Base-by-base conservation (phyloP, 495 filamentous ascomycete genomes). In the Penicillium maclennaniae region DNA sequence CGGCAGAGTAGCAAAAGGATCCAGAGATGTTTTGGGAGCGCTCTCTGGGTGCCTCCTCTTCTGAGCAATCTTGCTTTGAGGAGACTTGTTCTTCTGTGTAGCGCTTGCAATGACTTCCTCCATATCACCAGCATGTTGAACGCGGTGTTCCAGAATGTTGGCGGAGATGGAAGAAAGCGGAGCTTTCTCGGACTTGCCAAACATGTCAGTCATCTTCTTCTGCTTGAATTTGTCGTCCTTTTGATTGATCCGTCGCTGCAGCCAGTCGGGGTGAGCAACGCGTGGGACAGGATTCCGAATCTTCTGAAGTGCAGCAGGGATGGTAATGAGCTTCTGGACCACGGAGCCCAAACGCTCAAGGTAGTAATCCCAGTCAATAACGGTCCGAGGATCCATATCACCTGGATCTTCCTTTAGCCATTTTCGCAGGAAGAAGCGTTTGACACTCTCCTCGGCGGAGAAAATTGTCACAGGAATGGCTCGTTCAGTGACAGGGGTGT, bases 181-280 rank as follows among this genome's bases (percentile, higher is more conserved):
- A 27, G 79, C 79, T 65, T 92, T 91, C 16, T 84, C 77, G n/a
- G 80, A 82, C 62, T 91, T 89, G 15, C 75, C 71, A 58, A 99
- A 97, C 48, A 97, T 75, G 66, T 97, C 93, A 0, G 93, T 97
- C 80, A 99, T 87, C 73, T 97, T 97, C 75, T 90, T 93, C 71
- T 99, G 93, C 77, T 97, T 96, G 76, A 97, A 87, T 63, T 84
- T 89, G 66, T 99, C 93, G 51, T 99, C 95, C 68, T 95, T 96
- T 63, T 85, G 83, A 60, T 92, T 89, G 69, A 99, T 97, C 43
- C 92, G 77, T 38, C 90, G 83, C 59, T 96, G 91, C 25, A 99
- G 76, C 93, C 93, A 99, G 37, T 99, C 93, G 0, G 93, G 93
- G 74, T 99, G 93, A 15, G 88, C 79, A 43, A 99, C 88, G 51